Conservation (phyloP, 2,329 filamentous ascomycete genomes). For the Aaosphaeria pasadenensis region DNA sequence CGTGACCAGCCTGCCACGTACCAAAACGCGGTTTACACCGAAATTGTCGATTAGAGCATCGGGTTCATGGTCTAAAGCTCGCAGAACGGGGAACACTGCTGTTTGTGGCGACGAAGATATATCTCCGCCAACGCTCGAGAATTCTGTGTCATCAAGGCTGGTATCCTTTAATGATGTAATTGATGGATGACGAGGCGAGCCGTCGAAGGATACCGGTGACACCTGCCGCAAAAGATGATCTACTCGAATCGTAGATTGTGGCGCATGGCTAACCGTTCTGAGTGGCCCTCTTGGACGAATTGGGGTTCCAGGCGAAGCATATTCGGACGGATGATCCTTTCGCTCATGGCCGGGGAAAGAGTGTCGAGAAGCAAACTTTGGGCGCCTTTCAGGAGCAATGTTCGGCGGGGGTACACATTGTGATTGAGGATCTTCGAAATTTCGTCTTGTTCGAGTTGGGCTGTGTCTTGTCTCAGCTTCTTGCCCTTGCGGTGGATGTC, state of each 20-base stretch:
- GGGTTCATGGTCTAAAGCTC: constrained; percentile 79
- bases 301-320: constrained; percentile 9
- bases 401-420: constrained; percentile 9
- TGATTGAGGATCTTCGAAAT: too few species aligned
- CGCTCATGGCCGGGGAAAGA: constrained; percentile 49
- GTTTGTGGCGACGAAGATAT: constrained; percentile 55
- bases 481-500: constrained; percentile 15
- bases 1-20: constrained; percentile 77
- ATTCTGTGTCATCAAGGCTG: constrained; percentile 46
- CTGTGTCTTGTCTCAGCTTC: constrained; percentile 5
- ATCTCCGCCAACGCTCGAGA: constrained; percentile 46
- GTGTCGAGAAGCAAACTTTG: constrained; percentile 45
- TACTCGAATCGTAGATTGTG: constrained; percentile 23
- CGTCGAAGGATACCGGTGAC: constrained; percentile 27
- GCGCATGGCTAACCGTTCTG: constrained; percentile 45
- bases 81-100: constrained; percentile 72
- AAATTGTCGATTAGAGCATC: constrained; percentile 86
- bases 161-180: constrained; percentile 19
- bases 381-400: constrained; percentile 29
- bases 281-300: constrained; percentile 40
- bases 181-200: constrained; percentile 12
- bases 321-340: constrained; percentile 22
- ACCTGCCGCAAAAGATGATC: constrained; percentile 37
- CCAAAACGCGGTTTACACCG: constrained; percentile 77
- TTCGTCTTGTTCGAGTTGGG: too few species aligned